Conservation (phyloP, 352 stramenopile genomes). For the Thalassiosira pacifica region DNA sequence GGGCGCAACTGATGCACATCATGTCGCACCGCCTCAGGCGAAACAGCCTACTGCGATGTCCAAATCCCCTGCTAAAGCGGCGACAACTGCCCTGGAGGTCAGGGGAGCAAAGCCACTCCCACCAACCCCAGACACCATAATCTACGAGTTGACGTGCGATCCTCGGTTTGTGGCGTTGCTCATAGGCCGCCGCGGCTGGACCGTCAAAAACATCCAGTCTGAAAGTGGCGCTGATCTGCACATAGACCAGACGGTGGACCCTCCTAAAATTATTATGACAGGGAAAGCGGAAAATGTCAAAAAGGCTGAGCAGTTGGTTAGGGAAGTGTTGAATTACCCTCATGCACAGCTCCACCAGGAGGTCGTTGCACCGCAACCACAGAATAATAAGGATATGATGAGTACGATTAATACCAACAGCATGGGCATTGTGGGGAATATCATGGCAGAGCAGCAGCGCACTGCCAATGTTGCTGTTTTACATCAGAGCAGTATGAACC, state of each 20-base stretch:
- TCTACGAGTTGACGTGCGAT: slow-evolving; percentile 73
- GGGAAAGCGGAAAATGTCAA: slow-evolving; percentile 71
- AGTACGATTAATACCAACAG: background rate
- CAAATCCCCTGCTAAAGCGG: slow-evolving; percentile 20
- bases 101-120: slow-evolving; percentile 5
- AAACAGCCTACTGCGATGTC: background rate
- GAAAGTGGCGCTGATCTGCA: slow-evolving; percentile 79
- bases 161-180: slow-evolving; percentile 84
- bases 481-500: background rate
- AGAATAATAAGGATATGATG: slow-evolving; percentile 16
- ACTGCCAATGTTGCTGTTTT: background rate
- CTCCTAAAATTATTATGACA: slow-evolving; percentile 82
- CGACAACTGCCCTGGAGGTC: slow-evolving; percentile 5
- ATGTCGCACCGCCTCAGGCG: slow-evolving; percentile 8
- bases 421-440: background rate
- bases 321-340: slow-evolving; percentile 83
- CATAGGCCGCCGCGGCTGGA: slow-evolving; percentile 84
- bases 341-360: slow-evolving; percentile 64
- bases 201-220: slow-evolving; percentile 87
- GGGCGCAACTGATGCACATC: background rate
- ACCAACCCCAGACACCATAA: slow-evolving; percentile 29
- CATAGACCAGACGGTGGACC: slow-evolving; percentile 84
- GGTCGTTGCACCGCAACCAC: background rate
- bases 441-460: background rate
- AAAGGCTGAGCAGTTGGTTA: slow-evolving; percentile 79